A percentile compares a stretch with the other conserved stretches of the same genome.
These are phyloP conservation scores for Paramarasmius palmivorus DNA, from an alignment of 1,284 basidiomycete species.

Conservation along the genomic window DNA sequence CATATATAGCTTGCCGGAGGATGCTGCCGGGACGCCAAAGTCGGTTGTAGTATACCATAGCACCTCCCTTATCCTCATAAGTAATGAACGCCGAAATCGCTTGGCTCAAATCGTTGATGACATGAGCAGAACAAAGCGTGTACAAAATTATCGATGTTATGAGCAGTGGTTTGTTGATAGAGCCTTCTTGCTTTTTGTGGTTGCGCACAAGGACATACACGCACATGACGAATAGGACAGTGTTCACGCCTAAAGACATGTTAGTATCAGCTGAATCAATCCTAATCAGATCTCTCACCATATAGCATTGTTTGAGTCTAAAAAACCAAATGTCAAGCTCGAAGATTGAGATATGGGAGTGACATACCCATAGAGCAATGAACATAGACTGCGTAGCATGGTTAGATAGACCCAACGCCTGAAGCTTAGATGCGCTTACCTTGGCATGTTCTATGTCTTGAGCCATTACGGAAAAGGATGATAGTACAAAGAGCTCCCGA, in stretches of 20 bases:
- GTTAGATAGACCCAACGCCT: too few relatives aligned
- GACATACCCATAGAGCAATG: too few relatives aligned
- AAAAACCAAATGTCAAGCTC: too few relatives aligned
- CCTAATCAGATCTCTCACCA: too few relatives aligned
- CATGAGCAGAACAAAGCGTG: constrained; percentile 9
- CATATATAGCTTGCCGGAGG: constrained; percentile 15
- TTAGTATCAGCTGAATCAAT: constrained; percentile 33
- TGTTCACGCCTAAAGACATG: constrained; percentile 16
- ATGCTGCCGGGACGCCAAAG: constrained; percentile 11
- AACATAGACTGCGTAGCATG: too few relatives aligned
- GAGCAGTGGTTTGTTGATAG: constrained; percentile 9
- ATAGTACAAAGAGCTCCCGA: too few relatives aligned
- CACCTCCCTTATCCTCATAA: constrained; percentile 5
- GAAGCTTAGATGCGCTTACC: too few relatives aligned
- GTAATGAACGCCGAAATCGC: constrained; percentile 11
- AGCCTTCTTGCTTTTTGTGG: too few relatives aligned
- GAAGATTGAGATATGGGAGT: too few relatives aligned
- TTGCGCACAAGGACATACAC: not conserved
- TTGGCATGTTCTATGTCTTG: too few relatives aligned
- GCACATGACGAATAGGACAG: not conserved
- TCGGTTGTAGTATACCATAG: constrained; percentile 6
- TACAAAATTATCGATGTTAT: constrained; percentile 12
- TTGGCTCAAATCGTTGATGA: constrained; percentile 6
- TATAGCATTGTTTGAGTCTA: too few relatives aligned
- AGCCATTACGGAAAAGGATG: too few relatives aligned